Conservation (phyloP, 352 stramenopile species). For the Phytophthora brassicae region DNA sequence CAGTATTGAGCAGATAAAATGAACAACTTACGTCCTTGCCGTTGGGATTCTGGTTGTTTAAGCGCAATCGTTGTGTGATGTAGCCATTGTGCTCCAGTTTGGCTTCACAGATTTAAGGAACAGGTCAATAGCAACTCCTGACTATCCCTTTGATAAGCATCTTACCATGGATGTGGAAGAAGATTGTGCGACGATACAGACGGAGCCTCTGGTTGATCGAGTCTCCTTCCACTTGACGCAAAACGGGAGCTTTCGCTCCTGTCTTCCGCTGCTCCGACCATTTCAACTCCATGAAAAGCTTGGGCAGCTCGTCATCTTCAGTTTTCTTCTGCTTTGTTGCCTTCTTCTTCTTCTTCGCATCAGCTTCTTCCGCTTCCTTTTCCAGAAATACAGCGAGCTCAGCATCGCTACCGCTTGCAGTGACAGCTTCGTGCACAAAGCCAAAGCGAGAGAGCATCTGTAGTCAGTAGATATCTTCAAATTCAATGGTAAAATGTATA, state of each 20-base stretch:
- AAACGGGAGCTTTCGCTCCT: slow-evolving; percentile 59
- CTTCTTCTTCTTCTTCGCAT: slow-evolving; percentile 40
- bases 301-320: slow-evolving; percentile 41
- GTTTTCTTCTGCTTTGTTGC: slow-evolving; percentile 18
- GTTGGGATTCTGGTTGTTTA: slow-evolving; percentile 71
- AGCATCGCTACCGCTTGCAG: slow-evolving; percentile 34
- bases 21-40: slow-evolving; percentile 57
- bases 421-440: slow-evolving; percentile 9
- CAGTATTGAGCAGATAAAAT: neutral
- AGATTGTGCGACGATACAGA: slow-evolving; percentile 69
- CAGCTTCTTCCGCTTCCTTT: slow-evolving; percentile 44
- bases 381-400: slow-evolving; percentile 58
- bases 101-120: slow-evolving; percentile 24
- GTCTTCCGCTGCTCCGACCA: slow-evolving; percentile 62
- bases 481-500: slow-evolving; percentile 33
- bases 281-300: slow-evolving; percentile 75
- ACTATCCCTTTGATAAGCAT: neutral
- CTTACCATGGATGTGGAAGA: slow-evolving; percentile 79
- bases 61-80: slow-evolving; percentile 56
- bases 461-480: slow-evolving; percentile 4
- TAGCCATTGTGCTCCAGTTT: slow-evolving; percentile 77
- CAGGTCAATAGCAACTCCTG: neutral
- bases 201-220: slow-evolving; percentile 66
- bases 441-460: slow-evolving; percentile 28
- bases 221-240: slow-evolving; percentile 74